Evolutionary conservation across 2,329 filamentous ascomycete genomes (phyloP), one percentile per base, ranked within the genome.

Genomic region (Penicillium janthinellum): DNA sequence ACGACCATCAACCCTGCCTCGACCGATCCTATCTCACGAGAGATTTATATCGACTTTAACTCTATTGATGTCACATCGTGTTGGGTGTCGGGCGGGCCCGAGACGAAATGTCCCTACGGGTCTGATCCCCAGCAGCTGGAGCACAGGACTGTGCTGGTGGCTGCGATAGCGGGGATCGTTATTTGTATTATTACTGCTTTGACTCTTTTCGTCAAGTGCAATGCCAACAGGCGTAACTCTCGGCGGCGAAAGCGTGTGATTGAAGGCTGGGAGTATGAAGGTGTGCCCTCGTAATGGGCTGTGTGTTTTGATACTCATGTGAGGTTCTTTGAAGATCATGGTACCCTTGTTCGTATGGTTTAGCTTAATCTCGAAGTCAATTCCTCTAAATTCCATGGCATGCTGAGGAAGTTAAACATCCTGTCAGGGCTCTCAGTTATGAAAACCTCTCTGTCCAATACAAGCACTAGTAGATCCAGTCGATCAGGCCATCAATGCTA

Each of bases 241-340:
- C 78, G 81, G 63, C 79, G 81, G 49, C 77, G 78, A 28, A 81
- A 80, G 67, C 80, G 82, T 66, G 78, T 84, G 50, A 77, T 79
- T 60, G 73, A 78, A 55, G 85, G 85, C 1, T 87, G 85, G 82
- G 85, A 88, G 67, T 89, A 90, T 76, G 88, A 90, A 70, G 88
- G 88, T 15, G 86, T 90, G 53, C 87, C 87, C 17, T 80, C 78
- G 4, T 81, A 57, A 59, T 50, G 50, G 11, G 10, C 28, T 20
- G 22, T 5, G 4, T 44, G 53, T 12, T 59, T 49, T 49, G 5
- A 22, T 52, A n/a, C 44, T 47, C 35, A 20, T 56, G 35, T 11
- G 25, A n/a, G 34, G 3, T 34, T 34, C 12, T 49, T 54, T 47
- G 12, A 3, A 42, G 35, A 37, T 51, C 28, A n/a, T 56, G 59